A percentile compares a stretch with the other conserved stretches of the same genome.
Conservation (phyloP, 768 basidiomycete species). For the Rhodosporidiobolus sp. region DNA sequence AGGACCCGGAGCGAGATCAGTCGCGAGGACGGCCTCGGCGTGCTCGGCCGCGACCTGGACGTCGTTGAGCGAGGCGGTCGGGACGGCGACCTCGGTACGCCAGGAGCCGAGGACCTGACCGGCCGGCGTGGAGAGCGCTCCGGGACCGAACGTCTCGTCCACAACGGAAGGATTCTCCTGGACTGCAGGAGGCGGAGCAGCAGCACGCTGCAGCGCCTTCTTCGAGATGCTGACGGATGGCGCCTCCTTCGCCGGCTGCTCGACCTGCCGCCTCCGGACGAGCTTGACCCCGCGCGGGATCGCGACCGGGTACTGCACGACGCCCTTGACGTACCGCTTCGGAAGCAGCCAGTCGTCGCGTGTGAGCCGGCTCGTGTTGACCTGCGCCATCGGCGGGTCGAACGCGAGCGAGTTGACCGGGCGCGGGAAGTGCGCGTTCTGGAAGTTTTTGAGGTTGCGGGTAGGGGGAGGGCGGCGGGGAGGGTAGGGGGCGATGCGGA, state of each 20-base stretch:
- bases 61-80: background rate
- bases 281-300: background rate
- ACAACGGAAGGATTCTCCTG: too few species aligned
- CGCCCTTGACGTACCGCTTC: constrained; percentile 31
- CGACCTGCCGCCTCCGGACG: background rate
- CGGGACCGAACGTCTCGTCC: too few species aligned
- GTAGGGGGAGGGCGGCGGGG: constrained; percentile 25
- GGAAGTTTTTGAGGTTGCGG: constrained; percentile 31
- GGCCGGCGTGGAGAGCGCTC: background rate
- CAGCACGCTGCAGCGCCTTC: background rate
- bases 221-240: constrained; percentile 28
- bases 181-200: background rate
- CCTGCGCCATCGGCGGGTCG: constrained; percentile 44
- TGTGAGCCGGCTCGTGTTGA: constrained; percentile 44
- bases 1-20: background rate
- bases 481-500: constrained; percentile 43
- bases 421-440: constrained; percentile 13
- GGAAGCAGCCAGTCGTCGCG: constrained; percentile 47
- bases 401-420: constrained; percentile 45
- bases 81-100: background rate
- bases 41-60: background rate
- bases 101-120: background rate
- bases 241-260: background rate
- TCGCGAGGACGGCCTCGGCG: background rate
- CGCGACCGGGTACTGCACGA: constrained; percentile 4